Conservation (phyloP, 306 rosid species). For the Acacia acuminata region DNA sequence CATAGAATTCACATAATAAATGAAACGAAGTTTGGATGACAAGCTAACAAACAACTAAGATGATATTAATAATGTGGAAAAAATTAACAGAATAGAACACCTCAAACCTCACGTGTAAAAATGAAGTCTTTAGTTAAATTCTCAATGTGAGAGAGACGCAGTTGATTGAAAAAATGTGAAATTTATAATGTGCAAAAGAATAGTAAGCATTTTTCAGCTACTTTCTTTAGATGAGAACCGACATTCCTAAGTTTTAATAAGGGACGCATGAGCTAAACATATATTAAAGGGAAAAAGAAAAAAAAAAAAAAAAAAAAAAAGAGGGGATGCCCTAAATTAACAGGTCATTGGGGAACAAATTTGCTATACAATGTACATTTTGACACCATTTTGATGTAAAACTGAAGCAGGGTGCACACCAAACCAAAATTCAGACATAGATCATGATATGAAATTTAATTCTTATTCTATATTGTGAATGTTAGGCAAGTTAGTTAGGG, state of each 20-base stretch:
- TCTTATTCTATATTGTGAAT: too few relatives aligned
- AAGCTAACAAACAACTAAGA: constrained; percentile 30
- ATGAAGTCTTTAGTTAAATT: constrained; percentile 10
- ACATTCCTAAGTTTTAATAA: constrained; percentile 10
- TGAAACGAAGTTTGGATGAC: constrained; percentile 10
- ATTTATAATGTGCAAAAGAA: not conserved
- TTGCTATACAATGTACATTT: not conserved
- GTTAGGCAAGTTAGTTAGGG: too few relatives aligned
- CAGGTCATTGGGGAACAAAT: constrained; percentile 22
- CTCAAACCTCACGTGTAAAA: constrained; percentile 1
- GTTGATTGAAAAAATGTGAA: constrained; percentile 13
- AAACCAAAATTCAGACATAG: not conserved
- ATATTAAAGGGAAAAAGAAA: not conserved
- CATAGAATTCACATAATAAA: constrained; percentile 35
- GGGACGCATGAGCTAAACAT: not conserved
- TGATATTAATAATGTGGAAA: constrained; percentile 3
- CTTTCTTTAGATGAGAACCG: not conserved
- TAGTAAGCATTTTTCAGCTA: not conserved
- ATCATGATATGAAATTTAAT: too few relatives aligned
- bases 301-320: not conserved
- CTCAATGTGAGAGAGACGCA: constrained; percentile 7
- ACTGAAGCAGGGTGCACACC: not conserved
- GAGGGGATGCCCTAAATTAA: not conserved
- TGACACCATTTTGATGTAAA: constrained; percentile 26
- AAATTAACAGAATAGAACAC: constrained; percentile 18